A percentile compares a stretch with the other conserved stretches of the same genome.
phyloP scores from a whole-genome alignment of 176 grass and related monocot genomes.

The Metroxylon sagu region DNA sequence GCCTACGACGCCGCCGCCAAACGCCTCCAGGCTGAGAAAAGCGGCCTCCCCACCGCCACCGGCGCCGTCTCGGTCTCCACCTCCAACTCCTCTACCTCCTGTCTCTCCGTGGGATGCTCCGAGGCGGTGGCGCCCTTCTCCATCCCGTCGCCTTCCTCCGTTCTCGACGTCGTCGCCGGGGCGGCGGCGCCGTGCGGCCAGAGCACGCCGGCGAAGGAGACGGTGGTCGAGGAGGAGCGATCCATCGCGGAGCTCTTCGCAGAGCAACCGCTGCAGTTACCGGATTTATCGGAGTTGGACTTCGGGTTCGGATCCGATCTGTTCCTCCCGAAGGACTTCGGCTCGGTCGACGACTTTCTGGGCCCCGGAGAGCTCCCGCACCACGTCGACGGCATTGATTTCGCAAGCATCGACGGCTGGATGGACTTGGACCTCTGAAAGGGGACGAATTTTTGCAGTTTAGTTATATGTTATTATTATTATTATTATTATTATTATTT shows the following conservation, averaged over 20 bases:
- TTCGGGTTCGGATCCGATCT: slow-evolving; percentile 32
- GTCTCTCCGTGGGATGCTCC: too few relatives aligned
- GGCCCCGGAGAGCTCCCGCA: too few relatives aligned
- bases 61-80: slow-evolving; percentile 4
- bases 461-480: too few relatives aligned
- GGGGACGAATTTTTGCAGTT: not conserved
- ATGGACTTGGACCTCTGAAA: not conserved
- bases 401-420: not conserved
- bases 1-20: slow-evolving; percentile 57
- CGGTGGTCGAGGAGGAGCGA: not conserved
- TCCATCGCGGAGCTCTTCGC: slow-evolving; percentile 39
- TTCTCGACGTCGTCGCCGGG: slow-evolving; percentile 7
- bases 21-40: slow-evolving; percentile 49
- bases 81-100: slow-evolving; percentile 23
- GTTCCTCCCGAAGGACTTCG: not conserved
- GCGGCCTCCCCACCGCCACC: slow-evolving; percentile 18
- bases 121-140: slow-evolving; percentile 13
- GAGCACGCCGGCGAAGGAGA: not conserved
- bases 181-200: too few relatives aligned
- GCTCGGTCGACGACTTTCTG: not conserved
- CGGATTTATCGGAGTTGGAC: not conserved
- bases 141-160: slow-evolving; percentile 40
- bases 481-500: too few relatives aligned
- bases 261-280: slow-evolving; percentile 15
- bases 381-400: too few relatives aligned